A percentile compares a stretch with the other conserved stretches of the same genome.
Evolutionary conservation across 2,329 filamentous ascomycete species (phyloP).

Genomic region (Paraphaeosphaeria sporulosa): DNA sequence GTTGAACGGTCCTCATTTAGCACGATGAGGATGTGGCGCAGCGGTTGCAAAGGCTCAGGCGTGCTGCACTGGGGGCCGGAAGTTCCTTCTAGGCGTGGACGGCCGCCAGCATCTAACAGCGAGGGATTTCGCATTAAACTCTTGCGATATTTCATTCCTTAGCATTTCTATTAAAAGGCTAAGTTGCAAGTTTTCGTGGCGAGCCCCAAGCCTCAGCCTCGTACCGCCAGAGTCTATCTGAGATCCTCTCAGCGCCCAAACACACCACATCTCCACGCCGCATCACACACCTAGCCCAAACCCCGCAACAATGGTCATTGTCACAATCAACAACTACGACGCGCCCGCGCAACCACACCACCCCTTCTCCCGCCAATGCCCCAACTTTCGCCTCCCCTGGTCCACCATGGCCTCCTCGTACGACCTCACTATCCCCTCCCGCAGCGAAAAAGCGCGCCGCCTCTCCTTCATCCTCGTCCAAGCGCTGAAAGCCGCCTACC

Average conservation of each 20-base stretch:
- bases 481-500: slow-evolving; percentile 14
- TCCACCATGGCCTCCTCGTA: slow-evolving; percentile 17
- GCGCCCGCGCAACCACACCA: background rate
- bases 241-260: background rate
- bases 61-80: background rate
- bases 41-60: background rate
- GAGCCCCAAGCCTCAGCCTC: no score
- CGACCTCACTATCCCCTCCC: slow-evolving; percentile 17
- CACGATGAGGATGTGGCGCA: background rate
- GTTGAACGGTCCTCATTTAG: background rate
- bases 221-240: no score
- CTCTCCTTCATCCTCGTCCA: slow-evolving; percentile 21
- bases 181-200: no score
- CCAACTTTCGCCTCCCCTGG: slow-evolving; percentile 21
- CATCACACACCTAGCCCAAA: background rate
- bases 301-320: slow-evolving; percentile 19
- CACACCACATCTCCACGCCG: background rate
- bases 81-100: background rate
- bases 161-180: no score
- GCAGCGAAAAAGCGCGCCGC: slow-evolving; percentile 16
- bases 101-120: background rate
- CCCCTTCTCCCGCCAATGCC: slow-evolving; percentile 18
- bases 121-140: no score
- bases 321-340: slow-evolving; percentile 22
- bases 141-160: no score